Conservation (phyloP, 2,329 filamentous ascomycete genomes). For the Fusarium sp. region DNA sequence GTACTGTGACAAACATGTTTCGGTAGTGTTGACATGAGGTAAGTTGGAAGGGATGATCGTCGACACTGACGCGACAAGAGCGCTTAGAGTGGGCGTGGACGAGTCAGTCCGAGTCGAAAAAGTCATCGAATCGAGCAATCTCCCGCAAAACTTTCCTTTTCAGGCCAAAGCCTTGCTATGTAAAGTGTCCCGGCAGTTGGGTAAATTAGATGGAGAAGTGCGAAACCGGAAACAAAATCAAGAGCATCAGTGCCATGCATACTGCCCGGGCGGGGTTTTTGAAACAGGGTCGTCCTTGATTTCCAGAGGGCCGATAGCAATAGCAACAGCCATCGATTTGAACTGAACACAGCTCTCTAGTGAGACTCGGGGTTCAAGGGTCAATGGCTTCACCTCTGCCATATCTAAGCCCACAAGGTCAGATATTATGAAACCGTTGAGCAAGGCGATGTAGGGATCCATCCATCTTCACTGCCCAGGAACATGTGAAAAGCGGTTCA, state of each 20-base stretch:
- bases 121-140: constrained; percentile 17
- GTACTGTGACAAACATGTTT: constrained; percentile 10
- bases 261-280: neutral
- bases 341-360: neutral
- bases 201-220: constrained; percentile 39
- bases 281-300: constrained; percentile 22
- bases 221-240: constrained; percentile 40
- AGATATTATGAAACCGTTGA: constrained; percentile 3
- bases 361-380: constrained; percentile 6
- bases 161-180: constrained; percentile 22
- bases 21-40: constrained; percentile 21
- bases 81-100: constrained; percentile 44
- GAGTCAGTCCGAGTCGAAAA: constrained; percentile 22
- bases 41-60: constrained; percentile 25
- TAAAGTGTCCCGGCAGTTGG: constrained; percentile 35
- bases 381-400: constrained; percentile 7
- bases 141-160: constrained; percentile 34
- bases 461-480: constrained; percentile 5
- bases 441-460: constrained; percentile 11
- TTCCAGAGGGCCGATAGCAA: constrained; percentile 3
- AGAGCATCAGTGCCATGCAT: constrained; percentile 24
- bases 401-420: neutral
- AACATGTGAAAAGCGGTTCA: neutral
- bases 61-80: constrained; percentile 36
- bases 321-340: neutral